These are phyloP conservation scores for Penicillium simplicissimum DNA, from an alignment of 495 filamentous ascomycete species.

Conservation along the genomic window DNA sequence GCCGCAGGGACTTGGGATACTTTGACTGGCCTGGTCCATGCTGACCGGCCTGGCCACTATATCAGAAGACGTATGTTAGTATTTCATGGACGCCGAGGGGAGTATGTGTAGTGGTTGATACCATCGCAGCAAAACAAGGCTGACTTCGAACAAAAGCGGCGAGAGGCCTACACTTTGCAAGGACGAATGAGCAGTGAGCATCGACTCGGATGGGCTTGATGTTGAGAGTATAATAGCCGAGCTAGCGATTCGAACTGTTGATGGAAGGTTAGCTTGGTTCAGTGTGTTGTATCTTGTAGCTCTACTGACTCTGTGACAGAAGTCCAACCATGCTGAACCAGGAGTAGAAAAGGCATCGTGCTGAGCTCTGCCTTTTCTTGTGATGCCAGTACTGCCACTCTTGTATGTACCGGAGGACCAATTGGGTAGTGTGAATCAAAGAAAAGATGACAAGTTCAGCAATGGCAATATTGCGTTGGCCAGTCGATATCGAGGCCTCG, in stretches of 20 bases:
- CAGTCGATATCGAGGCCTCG: slow-evolving; percentile 19
- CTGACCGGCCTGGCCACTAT: slow-evolving; percentile 36
- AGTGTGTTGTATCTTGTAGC: background rate
- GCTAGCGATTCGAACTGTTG: slow-evolving; percentile 33
- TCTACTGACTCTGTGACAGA: slow-evolving; percentile 29
- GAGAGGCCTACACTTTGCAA: slow-evolving; percentile 38
- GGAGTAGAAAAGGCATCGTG: slow-evolving; percentile 31
- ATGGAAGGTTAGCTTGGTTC: background rate
- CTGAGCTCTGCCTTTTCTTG: slow-evolving; percentile 20
- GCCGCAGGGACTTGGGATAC: slow-evolving; percentile 21
- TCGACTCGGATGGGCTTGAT: slow-evolving; percentile 18
- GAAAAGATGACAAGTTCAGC: slow-evolving; percentile 32
- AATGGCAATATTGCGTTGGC: slow-evolving; percentile 30
- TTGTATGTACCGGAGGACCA: slow-evolving; percentile 29
- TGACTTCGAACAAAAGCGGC: slow-evolving; percentile 39
- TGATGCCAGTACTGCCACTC: slow-evolving; percentile 40
- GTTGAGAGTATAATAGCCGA: slow-evolving; percentile 31
- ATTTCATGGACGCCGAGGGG: background rate
- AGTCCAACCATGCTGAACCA: slow-evolving; percentile 36
- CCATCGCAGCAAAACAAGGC: slow-evolving; percentile 35
- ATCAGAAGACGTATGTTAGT: background rate
- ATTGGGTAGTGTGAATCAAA: slow-evolving; percentile 26
- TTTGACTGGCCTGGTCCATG: slow-evolving; percentile 34
- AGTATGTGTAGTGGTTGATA: slow-evolving; percentile 10
- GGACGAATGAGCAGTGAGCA: slow-evolving; percentile 28